phyloP scores from a whole-genome alignment of 495 filamentous ascomycete genomes.

The Hypoxylon trugodes region DNA sequence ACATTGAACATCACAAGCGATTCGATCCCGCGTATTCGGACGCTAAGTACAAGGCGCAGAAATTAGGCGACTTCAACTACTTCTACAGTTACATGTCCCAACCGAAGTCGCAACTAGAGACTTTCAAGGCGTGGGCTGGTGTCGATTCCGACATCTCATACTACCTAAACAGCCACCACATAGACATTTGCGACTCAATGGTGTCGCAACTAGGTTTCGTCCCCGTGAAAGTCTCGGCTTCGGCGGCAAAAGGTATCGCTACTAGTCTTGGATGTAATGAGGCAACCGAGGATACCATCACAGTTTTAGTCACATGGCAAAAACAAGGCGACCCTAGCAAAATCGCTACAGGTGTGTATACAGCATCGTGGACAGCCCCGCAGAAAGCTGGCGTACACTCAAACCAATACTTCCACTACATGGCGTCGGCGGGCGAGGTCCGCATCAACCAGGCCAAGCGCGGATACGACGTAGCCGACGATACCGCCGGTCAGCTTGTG shows the following conservation, averaged over 20 bases:
- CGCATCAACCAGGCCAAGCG: slow-evolving; percentile 92
- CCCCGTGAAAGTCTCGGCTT: slow-evolving; percentile 81
- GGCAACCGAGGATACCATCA: slow-evolving; percentile 92
- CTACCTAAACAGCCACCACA: slow-evolving; percentile 92
- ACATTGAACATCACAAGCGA: slow-evolving; percentile 95
- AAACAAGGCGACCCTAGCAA: slow-evolving; percentile 71
- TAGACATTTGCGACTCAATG: slow-evolving; percentile 92
- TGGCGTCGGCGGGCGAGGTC: slow-evolving; percentile 84
- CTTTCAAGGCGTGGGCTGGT: slow-evolving; percentile 96
- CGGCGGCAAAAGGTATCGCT: slow-evolving; percentile 72
- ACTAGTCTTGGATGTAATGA: slow-evolving; percentile 80
- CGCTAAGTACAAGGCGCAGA: slow-evolving; percentile 75
- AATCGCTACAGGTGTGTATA: slow-evolving; percentile 89
- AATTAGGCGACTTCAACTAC: slow-evolving; percentile 93
- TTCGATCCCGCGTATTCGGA: slow-evolving; percentile 93
- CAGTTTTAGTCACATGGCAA: slow-evolving; percentile 85
- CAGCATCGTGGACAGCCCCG: slow-evolving; percentile 92
- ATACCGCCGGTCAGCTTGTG: slow-evolving; percentile 69
- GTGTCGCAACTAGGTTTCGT: slow-evolving; percentile 72
- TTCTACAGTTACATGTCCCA: slow-evolving; percentile 98
- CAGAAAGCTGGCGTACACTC: slow-evolving; percentile 91
- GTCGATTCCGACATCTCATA: slow-evolving; percentile 92
- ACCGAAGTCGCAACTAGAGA: slow-evolving; percentile 91
- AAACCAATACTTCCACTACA: slow-evolving; percentile 96
- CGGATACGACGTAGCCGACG: slow-evolving; percentile 92